A percentile compares a stretch with the other conserved stretches of the same genome.
Evolutionary conservation across 257 asterid genomes (phyloP).

Genomic region (Jasminum sambac): DNA sequence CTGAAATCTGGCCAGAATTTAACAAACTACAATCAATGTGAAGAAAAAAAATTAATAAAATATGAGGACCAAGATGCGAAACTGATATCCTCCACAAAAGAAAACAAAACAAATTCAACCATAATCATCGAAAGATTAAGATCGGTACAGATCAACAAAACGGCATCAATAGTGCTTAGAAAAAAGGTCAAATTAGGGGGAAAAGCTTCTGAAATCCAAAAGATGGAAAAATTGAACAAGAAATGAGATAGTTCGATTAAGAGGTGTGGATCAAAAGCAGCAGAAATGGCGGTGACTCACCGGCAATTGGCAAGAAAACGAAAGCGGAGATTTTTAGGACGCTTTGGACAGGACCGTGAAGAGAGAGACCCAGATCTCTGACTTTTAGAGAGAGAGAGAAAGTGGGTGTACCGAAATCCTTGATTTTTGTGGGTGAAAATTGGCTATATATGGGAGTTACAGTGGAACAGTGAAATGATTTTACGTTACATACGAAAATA

Average conservation of each 20-base stretch:
- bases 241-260: slow-evolving; percentile 5
- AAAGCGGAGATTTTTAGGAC: slow-evolving; percentile 31
- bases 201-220: background rate
- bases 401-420: background rate
- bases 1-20: slow-evolving; percentile 15
- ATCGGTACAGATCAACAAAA: slow-evolving; percentile 39
- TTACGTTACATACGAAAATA: background rate
- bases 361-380: slow-evolving; percentile 32
- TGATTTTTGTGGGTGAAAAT: background rate
- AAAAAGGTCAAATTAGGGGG: background rate
- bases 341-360: slow-evolving; percentile 21
- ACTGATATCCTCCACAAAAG: background rate
- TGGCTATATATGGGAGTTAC: too few relatives aligned
- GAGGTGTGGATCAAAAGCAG: slow-evolving; percentile 16
- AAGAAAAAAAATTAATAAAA: slow-evolving; percentile 5
- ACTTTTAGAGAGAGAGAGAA: slow-evolving; percentile 21
- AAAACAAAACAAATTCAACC: slow-evolving; percentile 13
- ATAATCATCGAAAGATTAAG: slow-evolving; percentile 25
- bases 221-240: slow-evolving; percentile 2
- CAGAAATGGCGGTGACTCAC: slow-evolving; percentile 33
- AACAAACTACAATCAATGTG: slow-evolving; percentile 14
- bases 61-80: background rate
- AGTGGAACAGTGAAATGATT: background rate
- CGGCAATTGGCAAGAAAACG: slow-evolving; percentile 25
- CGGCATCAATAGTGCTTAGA: background rate